These are phyloP conservation scores for Ascocoryne sarcoides DNA, from an alignment of 2,329 filamentous ascomycete species.

Conservation along the genomic window DNA sequence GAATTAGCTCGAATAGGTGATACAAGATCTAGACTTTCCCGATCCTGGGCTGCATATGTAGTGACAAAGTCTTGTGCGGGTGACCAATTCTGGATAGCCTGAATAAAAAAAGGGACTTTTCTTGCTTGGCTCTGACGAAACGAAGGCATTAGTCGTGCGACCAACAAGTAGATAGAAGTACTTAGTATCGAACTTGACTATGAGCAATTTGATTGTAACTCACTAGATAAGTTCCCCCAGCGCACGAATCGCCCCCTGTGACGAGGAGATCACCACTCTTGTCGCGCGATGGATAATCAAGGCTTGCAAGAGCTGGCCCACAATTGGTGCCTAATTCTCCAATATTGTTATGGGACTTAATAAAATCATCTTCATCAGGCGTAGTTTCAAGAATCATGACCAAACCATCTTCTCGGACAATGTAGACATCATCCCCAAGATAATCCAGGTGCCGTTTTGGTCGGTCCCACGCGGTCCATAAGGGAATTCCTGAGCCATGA, in stretches of 20 bases:
- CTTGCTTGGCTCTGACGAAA: constrained; percentile 43
- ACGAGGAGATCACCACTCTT: constrained; percentile 48
- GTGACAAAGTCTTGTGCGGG: constrained; percentile 33
- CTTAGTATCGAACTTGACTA: constrained; percentile 1
- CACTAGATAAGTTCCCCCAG: constrained; percentile 58
- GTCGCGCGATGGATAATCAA: constrained; percentile 30
- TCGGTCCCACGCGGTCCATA: constrained; percentile 81
- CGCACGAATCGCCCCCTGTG: constrained; percentile 54
- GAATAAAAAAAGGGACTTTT: constrained; percentile 43
- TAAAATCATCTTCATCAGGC: constrained; percentile 40
- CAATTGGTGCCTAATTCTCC: constrained; percentile 66
- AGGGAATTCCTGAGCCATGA: constrained; percentile 40
- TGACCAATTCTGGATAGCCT: constrained; percentile 57
- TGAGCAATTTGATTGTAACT: constrained; percentile 12
- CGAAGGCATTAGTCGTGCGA: neutral
- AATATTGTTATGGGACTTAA: constrained; percentile 48
- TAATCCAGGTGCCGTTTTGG: constrained; percentile 56
- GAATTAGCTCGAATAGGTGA: constrained; percentile 3
- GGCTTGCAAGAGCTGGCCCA: constrained; percentile 70
- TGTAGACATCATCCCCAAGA: constrained; percentile 67
- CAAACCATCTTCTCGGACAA: constrained; percentile 80
- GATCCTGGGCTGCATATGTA: constrained; percentile 28
- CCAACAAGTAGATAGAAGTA: neutral
- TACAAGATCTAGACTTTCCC: neutral
- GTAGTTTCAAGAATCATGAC: constrained; percentile 66